Evolutionary conservation across 441 rosid genomes (phyloP).

Genomic region (Bocquillonia castaneifolia): DNA sequence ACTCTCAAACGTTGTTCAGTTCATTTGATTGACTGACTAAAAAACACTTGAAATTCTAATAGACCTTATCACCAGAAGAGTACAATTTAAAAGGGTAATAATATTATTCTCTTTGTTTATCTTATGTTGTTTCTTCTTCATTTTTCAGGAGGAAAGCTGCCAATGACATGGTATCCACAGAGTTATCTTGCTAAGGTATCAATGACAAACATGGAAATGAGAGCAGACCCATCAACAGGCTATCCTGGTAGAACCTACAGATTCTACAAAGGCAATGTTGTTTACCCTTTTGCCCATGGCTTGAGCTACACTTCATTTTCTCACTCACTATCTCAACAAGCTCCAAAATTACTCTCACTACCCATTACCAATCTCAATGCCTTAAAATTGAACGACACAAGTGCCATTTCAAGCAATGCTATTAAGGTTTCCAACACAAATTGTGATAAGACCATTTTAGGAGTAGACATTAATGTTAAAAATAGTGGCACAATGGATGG

Average conservation of each 20-base stretch:
- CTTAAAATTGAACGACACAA: conserved; percentile 16
- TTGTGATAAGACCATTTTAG: conserved; percentile 36
- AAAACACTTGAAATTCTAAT: too few relatives aligned
- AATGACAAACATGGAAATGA: conserved; percentile 85
- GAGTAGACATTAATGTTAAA: conserved; percentile 48
- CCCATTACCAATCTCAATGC: conserved; percentile 30
- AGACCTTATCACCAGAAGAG: too few relatives aligned
- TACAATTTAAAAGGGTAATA: too few relatives aligned
- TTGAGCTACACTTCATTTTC: conserved; percentile 54
- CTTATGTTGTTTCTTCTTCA: too few relatives aligned
- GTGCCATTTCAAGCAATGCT: conserved; percentile 29
- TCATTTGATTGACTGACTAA: too few relatives aligned
- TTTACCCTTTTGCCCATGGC: conserved; percentile 77
- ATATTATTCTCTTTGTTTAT: too few relatives aligned
- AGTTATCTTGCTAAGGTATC: conserved; percentile 56
- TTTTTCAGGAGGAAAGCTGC: conserved; percentile 69
- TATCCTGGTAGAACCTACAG: conserved; percentile 89
- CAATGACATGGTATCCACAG: conserved; percentile 95
- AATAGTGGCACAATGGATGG: conserved; percentile 69
- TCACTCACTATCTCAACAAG: conserved; percentile 39
- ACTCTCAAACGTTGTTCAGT: too few relatives aligned
- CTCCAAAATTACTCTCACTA: conserved; percentile 38
- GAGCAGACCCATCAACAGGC: conserved; percentile 39
- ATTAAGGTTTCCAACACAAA: conserved; percentile 48
- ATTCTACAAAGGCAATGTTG: conserved; percentile 88